These are phyloP conservation scores for Echria macrotheca DNA, from an alignment of 495 filamentous ascomycete species.

Conservation along the genomic window DNA sequence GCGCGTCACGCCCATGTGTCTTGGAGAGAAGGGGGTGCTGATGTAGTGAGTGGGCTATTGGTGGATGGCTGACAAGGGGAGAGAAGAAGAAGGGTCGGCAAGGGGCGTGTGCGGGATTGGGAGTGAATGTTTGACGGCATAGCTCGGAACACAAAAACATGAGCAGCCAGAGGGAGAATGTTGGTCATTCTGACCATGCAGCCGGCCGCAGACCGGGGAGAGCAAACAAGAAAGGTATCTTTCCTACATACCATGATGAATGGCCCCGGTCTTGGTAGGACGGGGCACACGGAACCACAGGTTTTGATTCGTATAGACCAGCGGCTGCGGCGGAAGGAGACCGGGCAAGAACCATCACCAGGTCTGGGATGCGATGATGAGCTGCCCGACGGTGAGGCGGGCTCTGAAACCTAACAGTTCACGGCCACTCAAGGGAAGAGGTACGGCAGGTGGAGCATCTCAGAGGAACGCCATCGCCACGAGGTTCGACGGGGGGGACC, in stretches of 20 bases:
- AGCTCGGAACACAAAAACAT: slow-evolving; percentile 10
- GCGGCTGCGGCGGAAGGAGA: too few species aligned
- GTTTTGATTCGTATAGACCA: too few species aligned
- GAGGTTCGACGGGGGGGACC: slow-evolving; percentile 12
- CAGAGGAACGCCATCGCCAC: slow-evolving; percentile 28
- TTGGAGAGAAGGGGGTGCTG: slow-evolving; percentile 22
- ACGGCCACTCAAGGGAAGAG: slow-evolving; percentile 22
- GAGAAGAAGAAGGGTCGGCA: slow-evolving; percentile 7
- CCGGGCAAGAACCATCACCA: too few species aligned
- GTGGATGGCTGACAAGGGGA: slow-evolving; percentile 11
- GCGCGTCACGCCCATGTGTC: slow-evolving; percentile 19
- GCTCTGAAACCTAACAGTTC: slow-evolving; percentile 14
- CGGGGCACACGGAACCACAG: too few species aligned
- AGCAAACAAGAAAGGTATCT: slow-evolving; percentile 14
- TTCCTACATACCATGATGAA: slow-evolving; percentile 46
- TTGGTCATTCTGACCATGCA: slow-evolving; percentile 29
- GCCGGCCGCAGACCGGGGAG: slow-evolving; percentile 22
- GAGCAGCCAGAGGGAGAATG: slow-evolving; percentile 16
- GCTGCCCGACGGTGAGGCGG: slow-evolving; percentile 5
- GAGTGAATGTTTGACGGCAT: slow-evolving; percentile 10
- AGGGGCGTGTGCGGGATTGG: slow-evolving; percentile 11
- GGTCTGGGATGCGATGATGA: too few species aligned
- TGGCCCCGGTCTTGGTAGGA: too few species aligned
- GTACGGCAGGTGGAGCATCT: slow-evolving; percentile 34
- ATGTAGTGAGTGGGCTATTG: too few species aligned